A percentile compares a stretch with the other conserved stretches of the same genome.
Conservation (phyloP, 2,329 filamentous ascomycete genomes). For the Drechslerella coelobrocha region DNA sequence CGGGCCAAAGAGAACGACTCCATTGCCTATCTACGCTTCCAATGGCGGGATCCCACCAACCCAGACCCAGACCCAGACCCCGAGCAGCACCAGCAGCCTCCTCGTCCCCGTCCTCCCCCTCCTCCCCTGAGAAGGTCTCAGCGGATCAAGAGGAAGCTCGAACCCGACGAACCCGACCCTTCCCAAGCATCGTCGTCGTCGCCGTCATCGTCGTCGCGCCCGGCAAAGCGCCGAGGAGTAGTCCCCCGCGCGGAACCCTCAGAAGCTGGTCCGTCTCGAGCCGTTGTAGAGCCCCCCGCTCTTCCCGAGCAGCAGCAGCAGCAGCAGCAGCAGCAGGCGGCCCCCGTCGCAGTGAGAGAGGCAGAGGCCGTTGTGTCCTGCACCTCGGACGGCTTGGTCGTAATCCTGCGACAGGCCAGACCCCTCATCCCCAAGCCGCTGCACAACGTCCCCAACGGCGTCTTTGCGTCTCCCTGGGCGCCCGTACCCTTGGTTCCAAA, state of each 20-base stretch:
- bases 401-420: slow-evolving; percentile 76
- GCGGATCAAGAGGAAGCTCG: slow-evolving; percentile 60
- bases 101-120: slow-evolving; percentile 54
- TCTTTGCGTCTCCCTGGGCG: slow-evolving; percentile 82
- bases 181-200: background rate
- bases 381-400: slow-evolving; percentile 84
- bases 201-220: slow-evolving; percentile 59
- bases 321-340: slow-evolving; percentile 59
- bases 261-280: slow-evolving; percentile 56
- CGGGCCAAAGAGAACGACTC: slow-evolving; percentile 89
- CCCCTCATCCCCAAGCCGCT: slow-evolving; percentile 70
- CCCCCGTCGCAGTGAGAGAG: slow-evolving; percentile 65
- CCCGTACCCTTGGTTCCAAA: slow-evolving; percentile 61
- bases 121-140: slow-evolving; percentile 60
- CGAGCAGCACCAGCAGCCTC: slow-evolving; percentile 54
- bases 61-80: slow-evolving; percentile 59
- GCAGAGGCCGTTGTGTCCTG: slow-evolving; percentile 90
- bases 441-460: slow-evolving; percentile 66
- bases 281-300: too few relatives aligned
- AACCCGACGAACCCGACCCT: slow-evolving; percentile 61
- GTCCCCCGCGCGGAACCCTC: slow-evolving; percentile 51
- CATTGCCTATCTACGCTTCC: slow-evolving; percentile 86
- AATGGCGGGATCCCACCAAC: slow-evolving; percentile 73
- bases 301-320: too few relatives aligned
- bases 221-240: slow-evolving; percentile 57